A percentile compares a stretch with the other conserved stretches of the same genome.
These are phyloP conservation scores for Discostella stelligeroides DNA, from an alignment of 108 stramenopile species.

Conservation along the genomic window DNA sequence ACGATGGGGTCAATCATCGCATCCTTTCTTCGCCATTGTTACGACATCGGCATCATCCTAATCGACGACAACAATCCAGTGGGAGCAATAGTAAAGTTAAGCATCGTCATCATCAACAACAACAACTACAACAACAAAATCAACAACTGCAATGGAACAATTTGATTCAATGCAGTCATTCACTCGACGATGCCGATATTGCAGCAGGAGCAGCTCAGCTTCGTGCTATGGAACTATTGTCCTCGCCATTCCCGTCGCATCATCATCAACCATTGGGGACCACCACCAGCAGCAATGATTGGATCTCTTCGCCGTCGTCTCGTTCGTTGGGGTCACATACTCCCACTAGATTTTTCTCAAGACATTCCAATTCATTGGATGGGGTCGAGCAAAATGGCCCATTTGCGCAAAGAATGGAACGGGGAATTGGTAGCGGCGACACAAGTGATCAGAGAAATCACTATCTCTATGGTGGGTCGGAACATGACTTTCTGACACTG, in stretches of 20 bases:
- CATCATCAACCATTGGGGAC: not conserved
- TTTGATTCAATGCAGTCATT: not conserved
- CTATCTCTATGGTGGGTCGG: slow-evolving; percentile 12
- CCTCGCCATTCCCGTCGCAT: not conserved
- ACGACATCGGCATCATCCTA: not conserved
- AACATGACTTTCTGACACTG: slow-evolving; percentile 1
- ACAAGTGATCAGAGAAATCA: not conserved
- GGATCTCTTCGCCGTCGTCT: not conserved
- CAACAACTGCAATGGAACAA: too few species aligned
- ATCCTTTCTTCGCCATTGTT: not conserved
- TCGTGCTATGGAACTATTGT: not conserved
- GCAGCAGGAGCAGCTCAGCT: slow-evolving; percentile 24
- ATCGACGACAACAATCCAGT: too few species aligned
- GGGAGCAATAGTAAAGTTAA: too few species aligned
- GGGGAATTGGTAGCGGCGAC: not conserved
- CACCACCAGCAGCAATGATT: not conserved
- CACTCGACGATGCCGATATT: slow-evolving; percentile 43
- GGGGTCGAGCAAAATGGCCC: not conserved
- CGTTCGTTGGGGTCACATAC: not conserved
- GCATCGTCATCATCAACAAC: too few species aligned
- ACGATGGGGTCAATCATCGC: slow-evolving; percentile 23
- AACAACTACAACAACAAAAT: too few species aligned
- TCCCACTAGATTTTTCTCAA: slow-evolving; percentile 6
- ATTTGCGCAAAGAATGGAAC: slow-evolving; percentile 25
- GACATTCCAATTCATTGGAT: not conserved